phyloP scores from a whole-genome alignment of 371 early-diverging fungal species.

The Lichtheimia corymbifera region DNA sequence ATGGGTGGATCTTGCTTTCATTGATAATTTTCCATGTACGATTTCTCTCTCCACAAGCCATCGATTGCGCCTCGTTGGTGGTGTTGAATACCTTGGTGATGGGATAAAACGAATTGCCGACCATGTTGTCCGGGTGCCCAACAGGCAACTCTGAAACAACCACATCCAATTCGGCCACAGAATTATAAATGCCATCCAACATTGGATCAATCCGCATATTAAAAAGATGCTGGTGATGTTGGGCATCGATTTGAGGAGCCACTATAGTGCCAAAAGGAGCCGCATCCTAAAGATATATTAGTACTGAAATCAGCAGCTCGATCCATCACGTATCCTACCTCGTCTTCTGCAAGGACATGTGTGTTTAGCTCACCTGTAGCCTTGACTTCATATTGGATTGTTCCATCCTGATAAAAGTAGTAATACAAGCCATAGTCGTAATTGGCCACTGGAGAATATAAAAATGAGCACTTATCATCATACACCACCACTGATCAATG shows the following conservation, averaged over 20 bases:
- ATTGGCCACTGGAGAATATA: constrained; percentile 32
- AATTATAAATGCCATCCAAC: constrained; percentile 44
- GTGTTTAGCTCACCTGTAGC: constrained; percentile 55
- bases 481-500: background rate
- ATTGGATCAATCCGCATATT: constrained; percentile 54
- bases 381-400: constrained; percentile 55
- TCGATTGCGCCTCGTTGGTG: constrained; percentile 35
- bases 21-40: constrained; percentile 49
- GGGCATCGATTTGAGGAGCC: constrained; percentile 50
- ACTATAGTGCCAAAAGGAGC: constrained; percentile 45
- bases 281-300: constrained; percentile 10
- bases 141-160: constrained; percentile 33
- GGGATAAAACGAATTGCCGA: constrained; percentile 41
- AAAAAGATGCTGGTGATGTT: constrained; percentile 54
- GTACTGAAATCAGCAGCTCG: background rate
- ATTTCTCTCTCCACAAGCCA: constrained; percentile 21
- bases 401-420: constrained; percentile 56
- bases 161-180: constrained; percentile 36
- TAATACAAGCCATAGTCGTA: constrained; percentile 58
- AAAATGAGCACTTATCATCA: background rate
- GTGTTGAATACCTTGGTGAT: constrained; percentile 28
- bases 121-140: constrained; percentile 43
- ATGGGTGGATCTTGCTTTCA: constrained; percentile 38
- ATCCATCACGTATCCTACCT: constrained; percentile 5
- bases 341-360: constrained; percentile 48